These are phyloP conservation scores for Dactylis glomerata DNA, from an alignment of 176 grass and related monocot genomes.

Conservation along the genomic window DNA sequence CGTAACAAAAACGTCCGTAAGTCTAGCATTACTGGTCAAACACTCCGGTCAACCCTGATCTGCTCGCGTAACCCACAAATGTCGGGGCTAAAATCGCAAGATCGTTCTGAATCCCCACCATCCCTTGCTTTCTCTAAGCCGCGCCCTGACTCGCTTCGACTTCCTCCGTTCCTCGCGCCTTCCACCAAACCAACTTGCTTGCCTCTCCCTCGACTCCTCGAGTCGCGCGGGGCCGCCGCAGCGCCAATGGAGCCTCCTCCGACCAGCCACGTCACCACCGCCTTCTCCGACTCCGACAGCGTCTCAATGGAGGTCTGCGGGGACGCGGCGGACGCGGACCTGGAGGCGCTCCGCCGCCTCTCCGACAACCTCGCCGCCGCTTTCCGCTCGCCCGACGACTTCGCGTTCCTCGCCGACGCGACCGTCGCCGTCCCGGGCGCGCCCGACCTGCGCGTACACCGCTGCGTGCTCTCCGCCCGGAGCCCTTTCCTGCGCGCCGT, in stretches of 20 bases:
- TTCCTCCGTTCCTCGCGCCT: slow-evolving; percentile 23
- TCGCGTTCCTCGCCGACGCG: slow-evolving; percentile 69
- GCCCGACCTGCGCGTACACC: slow-evolving; percentile 56
- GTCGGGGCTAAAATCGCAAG: not conserved
- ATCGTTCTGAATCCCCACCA: not conserved
- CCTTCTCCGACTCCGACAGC: slow-evolving; percentile 64
- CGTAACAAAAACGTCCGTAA: too few species aligned
- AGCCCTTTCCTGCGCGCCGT: slow-evolving; percentile 77
- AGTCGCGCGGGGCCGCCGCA: not conserved
- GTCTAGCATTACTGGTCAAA: too few species aligned
- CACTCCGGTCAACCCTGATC: not conserved
- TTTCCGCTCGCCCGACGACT: slow-evolving; percentile 58
- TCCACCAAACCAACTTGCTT: not conserved
- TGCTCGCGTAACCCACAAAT: not conserved
- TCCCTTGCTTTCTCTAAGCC: not conserved
- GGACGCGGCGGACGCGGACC: slow-evolving; percentile 35
- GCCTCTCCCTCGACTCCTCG: slow-evolving; percentile 7
- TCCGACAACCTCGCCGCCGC: slow-evolving; percentile 71
- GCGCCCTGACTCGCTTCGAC: not conserved
- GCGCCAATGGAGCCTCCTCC: slow-evolving; percentile 44
- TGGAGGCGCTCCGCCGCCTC: slow-evolving; percentile 85
- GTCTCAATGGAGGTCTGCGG: slow-evolving; percentile 15
- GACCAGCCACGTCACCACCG: slow-evolving; percentile 39
- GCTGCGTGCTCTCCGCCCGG: slow-evolving; percentile 82
- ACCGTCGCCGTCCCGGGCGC: slow-evolving; percentile 37